Base-by-base conservation (phyloP, 2,329 filamentous ascomycete genomes). In the Fonsecaea pedrosoi region DNA sequence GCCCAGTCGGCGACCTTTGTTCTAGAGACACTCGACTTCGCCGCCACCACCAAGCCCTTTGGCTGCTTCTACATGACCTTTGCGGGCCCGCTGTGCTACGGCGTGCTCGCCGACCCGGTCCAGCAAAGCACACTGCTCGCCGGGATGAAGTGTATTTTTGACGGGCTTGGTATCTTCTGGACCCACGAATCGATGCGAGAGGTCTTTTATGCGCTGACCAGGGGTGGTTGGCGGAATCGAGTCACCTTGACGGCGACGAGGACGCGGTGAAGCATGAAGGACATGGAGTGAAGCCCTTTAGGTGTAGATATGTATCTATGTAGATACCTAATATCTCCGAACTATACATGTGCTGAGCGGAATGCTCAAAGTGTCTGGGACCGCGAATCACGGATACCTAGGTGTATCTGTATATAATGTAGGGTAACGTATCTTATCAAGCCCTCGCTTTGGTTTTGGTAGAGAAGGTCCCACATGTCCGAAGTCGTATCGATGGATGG, bases 11-110 rank as follows among this genome's bases (percentile, higher is more conserved):
- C 34, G 32, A 21, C 35, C 18, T 55, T 45, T 21, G 56, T 62
- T 25, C 21, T 62, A 25, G 35, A 50, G 53, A 56, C 60, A 9
- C 18, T 62, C 10, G 60, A 62, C 42, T 62, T 62, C 30, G 50
- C 53, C 10, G 32, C 8, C 13, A 38, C 21, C 5, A 55, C 60
- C 9, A 54, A 55, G 37, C 60, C 60, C 9, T 56, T 62, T n/a
- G 60, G 60, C 9, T 35, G n/a, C 13, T 54, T 62, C 37, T 62
- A 55, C 50, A 62, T 62, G 60, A 55, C 60, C 13, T 62, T 54
- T 25, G 60, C 53, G 12, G 60, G 60, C 8, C 60, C 60, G 10
- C 21, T 62, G 60, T 53, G 32, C 42, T 62, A 62, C 12, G 60
- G 60, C 7, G 50, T 62, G 50, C 54, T 55, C 3, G 34, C 54